phyloP scores from a whole-genome alignment of 805 yeast species.

The Zygosaccharomyces gambellarensis region DNA sequence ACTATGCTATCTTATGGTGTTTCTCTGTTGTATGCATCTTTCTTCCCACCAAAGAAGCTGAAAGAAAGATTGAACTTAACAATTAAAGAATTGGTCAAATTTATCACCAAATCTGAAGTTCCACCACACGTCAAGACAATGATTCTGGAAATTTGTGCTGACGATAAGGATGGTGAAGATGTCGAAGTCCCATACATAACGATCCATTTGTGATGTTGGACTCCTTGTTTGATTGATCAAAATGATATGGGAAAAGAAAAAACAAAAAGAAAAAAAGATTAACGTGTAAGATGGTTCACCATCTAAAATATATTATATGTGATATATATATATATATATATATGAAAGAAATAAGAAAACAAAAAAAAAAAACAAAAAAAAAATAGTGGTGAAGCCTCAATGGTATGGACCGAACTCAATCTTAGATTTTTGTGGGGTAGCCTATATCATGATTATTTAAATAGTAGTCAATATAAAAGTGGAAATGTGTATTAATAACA shows the following conservation, averaged over 20 bases:
- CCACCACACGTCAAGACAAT: constrained; percentile 69
- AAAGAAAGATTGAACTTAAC: constrained; percentile 67
- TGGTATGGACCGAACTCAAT: no score
- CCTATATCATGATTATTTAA: no score
- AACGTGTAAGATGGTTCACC: not conserved
- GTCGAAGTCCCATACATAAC: constrained; percentile 90
- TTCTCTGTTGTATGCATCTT: constrained; percentile 83
- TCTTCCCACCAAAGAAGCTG: constrained; percentile 86
- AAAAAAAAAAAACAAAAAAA: not conserved
- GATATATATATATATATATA: not conserved
- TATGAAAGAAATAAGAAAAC: not conserved
- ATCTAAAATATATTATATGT: not conserved
- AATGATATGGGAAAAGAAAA: not conserved
- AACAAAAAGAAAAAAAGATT: not conserved
- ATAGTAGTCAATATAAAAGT: not conserved
- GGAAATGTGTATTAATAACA: no score
- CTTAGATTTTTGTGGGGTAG: no score
- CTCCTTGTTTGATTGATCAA: not conserved
- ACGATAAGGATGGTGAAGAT: constrained; percentile 89
- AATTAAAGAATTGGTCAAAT: constrained; percentile 70
- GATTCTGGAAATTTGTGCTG: constrained; percentile 87
- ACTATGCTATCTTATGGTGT: constrained; percentile 91
- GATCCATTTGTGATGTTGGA: constrained; percentile 42
- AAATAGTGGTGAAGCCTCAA: no score
- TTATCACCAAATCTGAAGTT: constrained; percentile 80